phyloP scores from a whole-genome alignment of 805 yeast genomes.

The Starmerella gropengiesseri region DNA sequence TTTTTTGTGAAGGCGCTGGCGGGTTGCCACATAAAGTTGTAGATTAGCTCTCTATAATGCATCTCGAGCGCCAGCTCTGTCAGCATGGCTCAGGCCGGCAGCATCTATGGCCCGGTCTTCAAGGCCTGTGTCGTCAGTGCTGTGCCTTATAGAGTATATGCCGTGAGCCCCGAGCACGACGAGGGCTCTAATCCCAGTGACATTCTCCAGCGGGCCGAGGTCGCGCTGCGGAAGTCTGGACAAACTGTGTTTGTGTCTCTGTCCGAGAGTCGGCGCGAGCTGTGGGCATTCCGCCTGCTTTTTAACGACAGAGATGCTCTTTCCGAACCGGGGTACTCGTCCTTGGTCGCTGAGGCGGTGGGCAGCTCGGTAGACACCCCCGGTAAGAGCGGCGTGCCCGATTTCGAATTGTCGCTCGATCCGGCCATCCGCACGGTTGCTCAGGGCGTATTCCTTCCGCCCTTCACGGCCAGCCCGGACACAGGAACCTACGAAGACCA shows the following conservation, averaged over 20 bases:
- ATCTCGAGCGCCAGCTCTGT: too few species aligned
- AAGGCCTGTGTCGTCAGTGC: constrained; percentile 16
- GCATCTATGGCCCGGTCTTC: constrained; percentile 20
- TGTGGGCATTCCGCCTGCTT: constrained; percentile 21
- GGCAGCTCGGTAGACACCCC: too few species aligned
- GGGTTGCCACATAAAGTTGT: too few species aligned
- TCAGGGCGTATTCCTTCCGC: constrained; percentile 20
- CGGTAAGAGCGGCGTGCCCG: not conserved
- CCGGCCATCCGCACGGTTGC: constrained; percentile 9
- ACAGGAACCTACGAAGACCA: constrained; percentile 7
- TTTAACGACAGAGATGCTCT: not conserved
- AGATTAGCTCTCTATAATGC: too few species aligned
- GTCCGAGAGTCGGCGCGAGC: constrained; percentile 17
- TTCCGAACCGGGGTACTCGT: not conserved
- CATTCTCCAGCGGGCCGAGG: constrained; percentile 13
- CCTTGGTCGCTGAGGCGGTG: not conserved
- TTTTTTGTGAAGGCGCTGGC: too few species aligned
- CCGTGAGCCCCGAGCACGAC: constrained; percentile 2
- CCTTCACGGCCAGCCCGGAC: constrained; percentile 11
- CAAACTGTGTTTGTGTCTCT: constrained; percentile 7
- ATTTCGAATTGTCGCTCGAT: not conserved
- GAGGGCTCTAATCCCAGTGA: not conserved
- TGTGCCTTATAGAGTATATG: constrained; percentile 16
- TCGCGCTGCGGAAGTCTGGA: constrained; percentile 19
- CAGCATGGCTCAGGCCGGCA: constrained; percentile 8